A percentile compares a stretch with the other conserved stretches of the same genome.
These are phyloP conservation scores for Fomitopsis palustris DNA, from an alignment of 1,284 basidiomycete species.

Conservation along the genomic window DNA sequence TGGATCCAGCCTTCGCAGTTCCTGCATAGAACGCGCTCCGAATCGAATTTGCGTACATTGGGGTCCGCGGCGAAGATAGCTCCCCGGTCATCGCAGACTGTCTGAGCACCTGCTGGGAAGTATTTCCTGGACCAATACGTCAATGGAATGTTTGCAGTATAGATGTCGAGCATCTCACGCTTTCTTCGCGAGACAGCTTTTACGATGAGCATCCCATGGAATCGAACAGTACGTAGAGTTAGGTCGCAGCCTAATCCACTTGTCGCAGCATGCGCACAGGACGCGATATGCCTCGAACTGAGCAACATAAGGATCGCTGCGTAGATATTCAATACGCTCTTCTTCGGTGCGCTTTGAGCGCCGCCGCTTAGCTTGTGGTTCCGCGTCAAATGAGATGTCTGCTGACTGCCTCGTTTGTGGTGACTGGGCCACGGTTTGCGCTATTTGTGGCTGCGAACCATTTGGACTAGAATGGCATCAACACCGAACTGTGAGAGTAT, in stretches of 20 bases:
- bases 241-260: constrained; percentile 76
- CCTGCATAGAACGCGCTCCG: constrained; percentile 64
- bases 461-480: constrained; percentile 18
- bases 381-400: constrained; percentile 18
- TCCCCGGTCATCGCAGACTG: constrained; percentile 47
- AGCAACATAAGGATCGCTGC: constrained; percentile 70
- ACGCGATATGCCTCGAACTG: constrained; percentile 77
- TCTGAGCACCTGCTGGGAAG: constrained; percentile 20
- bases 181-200: constrained; percentile 72
- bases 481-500: neutral
- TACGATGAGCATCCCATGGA: constrained; percentile 78
- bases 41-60: constrained; percentile 65
- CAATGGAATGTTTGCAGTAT: neutral
- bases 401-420: constrained; percentile 12
- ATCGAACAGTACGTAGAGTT: constrained; percentile 84
- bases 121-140: constrained; percentile 7
- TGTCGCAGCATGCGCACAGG: constrained; percentile 72
- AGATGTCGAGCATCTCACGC: constrained; percentile 37
- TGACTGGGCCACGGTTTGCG: constrained; percentile 7
- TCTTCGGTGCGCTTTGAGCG: constrained; percentile 76
- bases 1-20: constrained; percentile 64
- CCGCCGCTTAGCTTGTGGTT: constrained; percentile 42
- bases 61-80: constrained; percentile 57
- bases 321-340: constrained; percentile 71
- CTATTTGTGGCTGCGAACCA: constrained; percentile 16